Conservation (phyloP, 129 eudicot genomes). For the Helichrysum umbraculigerum region DNA sequence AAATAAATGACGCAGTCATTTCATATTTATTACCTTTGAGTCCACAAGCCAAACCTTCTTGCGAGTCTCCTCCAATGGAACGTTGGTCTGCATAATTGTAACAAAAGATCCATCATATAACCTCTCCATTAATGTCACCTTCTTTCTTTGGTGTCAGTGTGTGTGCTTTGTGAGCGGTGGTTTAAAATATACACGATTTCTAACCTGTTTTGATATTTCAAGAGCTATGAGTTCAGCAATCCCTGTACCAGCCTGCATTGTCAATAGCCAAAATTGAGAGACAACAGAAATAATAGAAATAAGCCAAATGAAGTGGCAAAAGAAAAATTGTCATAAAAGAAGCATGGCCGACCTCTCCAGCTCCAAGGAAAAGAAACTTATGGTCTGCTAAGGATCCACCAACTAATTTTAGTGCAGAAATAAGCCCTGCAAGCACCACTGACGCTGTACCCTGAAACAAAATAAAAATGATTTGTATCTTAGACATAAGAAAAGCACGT, state of each 20-base stretch:
- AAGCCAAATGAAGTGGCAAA: not conserved
- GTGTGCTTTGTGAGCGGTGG: not conserved
- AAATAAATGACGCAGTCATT: not conserved
- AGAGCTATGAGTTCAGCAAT: slow-evolving; percentile 99
- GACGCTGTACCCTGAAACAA: slow-evolving; percentile 88
- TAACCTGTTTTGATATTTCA: slow-evolving; percentile 96
- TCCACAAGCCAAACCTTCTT: slow-evolving; percentile 92
- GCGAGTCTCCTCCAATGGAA: slow-evolving; percentile 86
- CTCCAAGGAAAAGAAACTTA: slow-evolving; percentile 85
- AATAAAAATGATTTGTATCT: not conserved
- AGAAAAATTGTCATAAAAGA: slow-evolving; percentile 2
- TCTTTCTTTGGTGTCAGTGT: not conserved
- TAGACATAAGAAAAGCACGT: not conserved
- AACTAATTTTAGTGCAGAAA: slow-evolving; percentile 71
- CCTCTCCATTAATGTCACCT: not conserved
- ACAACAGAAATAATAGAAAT: not conserved
- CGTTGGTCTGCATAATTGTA: slow-evolving; percentile 60
- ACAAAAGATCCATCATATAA: slow-evolving; percentile 20
- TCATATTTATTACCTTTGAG: slow-evolving; percentile 61
- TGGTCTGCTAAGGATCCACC: slow-evolving; percentile 93
- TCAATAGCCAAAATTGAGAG: slow-evolving; percentile 13
- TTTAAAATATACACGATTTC: not conserved
- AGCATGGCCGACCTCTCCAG: slow-evolving; percentile 73
- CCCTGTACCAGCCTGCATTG: slow-evolving; percentile 97
- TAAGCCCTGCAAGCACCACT: slow-evolving; percentile 96